Base-by-base conservation (phyloP, 495 filamentous ascomycete species). In the Penicillium bovifimosum region DNA sequence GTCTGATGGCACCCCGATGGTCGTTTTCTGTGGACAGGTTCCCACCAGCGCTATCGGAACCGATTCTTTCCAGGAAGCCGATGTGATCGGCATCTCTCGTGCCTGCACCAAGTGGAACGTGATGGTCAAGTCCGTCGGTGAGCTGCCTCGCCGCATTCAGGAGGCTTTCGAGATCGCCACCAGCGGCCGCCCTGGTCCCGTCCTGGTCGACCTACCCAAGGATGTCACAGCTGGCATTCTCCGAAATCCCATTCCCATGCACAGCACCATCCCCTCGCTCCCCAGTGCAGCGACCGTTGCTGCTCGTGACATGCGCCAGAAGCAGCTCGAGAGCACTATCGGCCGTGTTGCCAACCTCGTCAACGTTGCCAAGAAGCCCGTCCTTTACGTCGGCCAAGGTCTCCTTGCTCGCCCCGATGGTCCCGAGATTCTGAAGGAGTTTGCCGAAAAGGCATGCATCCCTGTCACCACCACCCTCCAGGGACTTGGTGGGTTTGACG, bases 401-500 rank as follows among this genome's bases (percentile, higher is more conserved):
- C 58, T 84, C 6, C 60, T 83, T 49, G 71, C 71, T 43, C 62
- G 60, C 29, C 72, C 75, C 7, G 73, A 81, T 41, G 82, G 82
- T 2, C 76, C 82, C 2, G 54, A 70, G 50, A 54, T 84, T 5
- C 69, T 85, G 2, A 78, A 72, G 59, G 76, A 83, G 53, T 66
- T 84, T 0, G 64, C 78, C 9, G 80, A 84, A 18, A 83, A 80
- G 62, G 75, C 76, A 8, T 63, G 60, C 42, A 83, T 85, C 41
- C 82, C 82, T 7, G 81, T 84, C 18, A 81, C 81, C 10, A 85
- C 82, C 24, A 84, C 82, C 14, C 72, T 85, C 5, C 89, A 92
- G 50, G 82, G 82, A 44, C 67, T 85, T 7, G 82, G 82, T 43
- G 78, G 68, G 29, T 83, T 78, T 42, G 81, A 84, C 50, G 82